Evolutionary conservation across 257 asterid genomes (phyloP).

Genomic region (Cruciata laevipes): DNA sequence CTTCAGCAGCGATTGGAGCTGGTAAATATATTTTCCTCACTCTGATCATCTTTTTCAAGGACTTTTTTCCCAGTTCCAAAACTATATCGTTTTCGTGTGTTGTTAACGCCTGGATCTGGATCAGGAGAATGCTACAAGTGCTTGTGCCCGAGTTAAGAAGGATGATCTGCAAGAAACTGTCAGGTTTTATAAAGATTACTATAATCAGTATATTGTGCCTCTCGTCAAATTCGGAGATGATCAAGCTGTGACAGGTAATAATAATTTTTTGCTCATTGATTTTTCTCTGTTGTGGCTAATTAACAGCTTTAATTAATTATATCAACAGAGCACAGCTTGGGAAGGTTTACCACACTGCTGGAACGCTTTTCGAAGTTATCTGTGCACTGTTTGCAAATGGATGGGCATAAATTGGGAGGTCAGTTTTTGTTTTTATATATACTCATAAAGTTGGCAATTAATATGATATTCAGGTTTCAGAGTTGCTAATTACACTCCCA

Average conservation of each 20-base stretch:
- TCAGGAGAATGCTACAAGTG: no score
- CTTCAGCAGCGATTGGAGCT: slow-evolving; percentile 87
- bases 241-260: slow-evolving; percentile 87
- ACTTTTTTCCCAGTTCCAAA: background rate
- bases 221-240: slow-evolving; percentile 93
- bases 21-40: slow-evolving; percentile 31
- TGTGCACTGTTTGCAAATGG: slow-evolving; percentile 97
- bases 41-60: background rate
- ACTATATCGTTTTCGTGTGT: background rate
- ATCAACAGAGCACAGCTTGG: slow-evolving; percentile 85
- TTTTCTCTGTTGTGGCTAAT: background rate
- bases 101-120: no score
- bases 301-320: slow-evolving; percentile 1
- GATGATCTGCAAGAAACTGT: slow-evolving; percentile 95
- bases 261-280: background rate
- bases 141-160: slow-evolving; percentile 70
- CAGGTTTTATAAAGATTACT: slow-evolving; percentile 93
- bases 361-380: slow-evolving; percentile 92
- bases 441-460: no score
- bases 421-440: no score
- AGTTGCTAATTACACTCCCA: no score
- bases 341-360: slow-evolving; percentile 97
- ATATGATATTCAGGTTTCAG: no score
- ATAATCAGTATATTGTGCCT: slow-evolving; percentile 84
- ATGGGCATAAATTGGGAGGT: no score